Evolutionary conservation across 106 monocot species (phyloP), one percentile per base, ranked within the genome.

Genomic region (Agapanthus africanus): DNA sequence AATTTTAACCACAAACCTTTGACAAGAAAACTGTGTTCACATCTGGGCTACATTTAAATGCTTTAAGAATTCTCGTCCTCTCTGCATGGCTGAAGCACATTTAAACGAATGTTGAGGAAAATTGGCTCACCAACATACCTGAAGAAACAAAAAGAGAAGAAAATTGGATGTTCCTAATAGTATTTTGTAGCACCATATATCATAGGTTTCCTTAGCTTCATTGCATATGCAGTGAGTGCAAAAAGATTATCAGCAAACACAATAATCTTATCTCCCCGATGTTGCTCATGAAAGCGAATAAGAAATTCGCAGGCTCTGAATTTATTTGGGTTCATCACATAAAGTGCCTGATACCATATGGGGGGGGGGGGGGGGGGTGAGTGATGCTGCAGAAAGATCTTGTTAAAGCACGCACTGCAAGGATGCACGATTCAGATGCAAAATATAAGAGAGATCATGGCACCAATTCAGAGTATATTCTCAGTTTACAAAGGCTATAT

Each of bases 211-310:
- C 87, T 78, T 34, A 99, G 92, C 72, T 90, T 99, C 87, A 81
- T 92, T 50, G 97, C 97, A 81, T 99, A 99, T 40, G 84, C 87
- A 69, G 89, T 93, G 27, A 99, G 89, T 36, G 97, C 97, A 79
- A 92, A 99, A 61, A 99, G 97, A 80, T 99, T 99, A 65, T 99
- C 97, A 9, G 97, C 87, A 87, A 99, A 99, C 4, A 99, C 97
- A 72, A 99, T 99, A 67, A 99, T 99, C 71, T 99, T 99, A 69
- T 99, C 97, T 36, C 90, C 80, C 28, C 97, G 88, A 59, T 99
- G 87, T 73, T 93, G 87, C 84, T 99, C 97, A 65, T 99, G 97
- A 78, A 99, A 99, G 39, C 84, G 84, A 66, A 99, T 93, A 19
- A 99, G 69, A 69, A 92, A 99, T 63, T 99, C 90, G 49, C 97